phyloP scores from a whole-genome alignment of 2,329 filamentous ascomycete species.

The Juglanconis oblonga region DNA sequence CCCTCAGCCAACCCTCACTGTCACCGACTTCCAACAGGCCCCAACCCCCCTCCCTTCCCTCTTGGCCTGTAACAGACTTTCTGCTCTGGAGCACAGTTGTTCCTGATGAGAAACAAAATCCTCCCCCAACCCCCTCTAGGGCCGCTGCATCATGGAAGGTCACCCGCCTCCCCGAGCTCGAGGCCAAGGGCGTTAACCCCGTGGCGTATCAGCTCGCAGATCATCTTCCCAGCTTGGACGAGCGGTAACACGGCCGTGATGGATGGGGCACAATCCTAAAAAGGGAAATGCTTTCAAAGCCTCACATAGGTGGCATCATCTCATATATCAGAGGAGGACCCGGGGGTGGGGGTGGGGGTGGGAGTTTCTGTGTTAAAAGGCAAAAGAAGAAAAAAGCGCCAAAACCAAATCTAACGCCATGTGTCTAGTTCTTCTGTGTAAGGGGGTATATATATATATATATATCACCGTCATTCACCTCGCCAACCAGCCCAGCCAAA shows the following conservation, averaged over 20 bases:
- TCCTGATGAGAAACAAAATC: no score
- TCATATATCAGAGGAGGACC: no score
- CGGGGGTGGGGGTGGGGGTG: no score
- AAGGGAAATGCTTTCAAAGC: no score
- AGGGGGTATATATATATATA: slow-evolving; percentile 15
- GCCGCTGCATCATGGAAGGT: slow-evolving; percentile 26
- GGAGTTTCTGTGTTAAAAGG: neutral
- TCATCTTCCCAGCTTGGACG: slow-evolving; percentile 23
- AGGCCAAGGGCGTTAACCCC: slow-evolving; percentile 28
- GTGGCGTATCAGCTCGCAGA: slow-evolving; percentile 28
- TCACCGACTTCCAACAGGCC: no score
- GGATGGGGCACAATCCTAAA: neutral
- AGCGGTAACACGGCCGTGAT: slow-evolving; percentile 23
- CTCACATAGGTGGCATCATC: no score
- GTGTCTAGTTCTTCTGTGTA: slow-evolving; percentile 1
- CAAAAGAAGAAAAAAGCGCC: neutral
- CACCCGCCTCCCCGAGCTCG: slow-evolving; percentile 23
- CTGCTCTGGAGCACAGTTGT: no score
- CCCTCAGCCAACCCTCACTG: no score
- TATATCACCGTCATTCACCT: neutral
- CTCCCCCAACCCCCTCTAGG: no score
- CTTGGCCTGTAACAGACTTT: no score
- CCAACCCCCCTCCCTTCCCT: no score
- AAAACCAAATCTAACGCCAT: neutral
- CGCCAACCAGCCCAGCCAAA: neutral